These are phyloP conservation scores for Ophiostoma australiae DNA, from an alignment of 2,329 filamentous ascomycete genomes.

Conservation along the genomic window DNA sequence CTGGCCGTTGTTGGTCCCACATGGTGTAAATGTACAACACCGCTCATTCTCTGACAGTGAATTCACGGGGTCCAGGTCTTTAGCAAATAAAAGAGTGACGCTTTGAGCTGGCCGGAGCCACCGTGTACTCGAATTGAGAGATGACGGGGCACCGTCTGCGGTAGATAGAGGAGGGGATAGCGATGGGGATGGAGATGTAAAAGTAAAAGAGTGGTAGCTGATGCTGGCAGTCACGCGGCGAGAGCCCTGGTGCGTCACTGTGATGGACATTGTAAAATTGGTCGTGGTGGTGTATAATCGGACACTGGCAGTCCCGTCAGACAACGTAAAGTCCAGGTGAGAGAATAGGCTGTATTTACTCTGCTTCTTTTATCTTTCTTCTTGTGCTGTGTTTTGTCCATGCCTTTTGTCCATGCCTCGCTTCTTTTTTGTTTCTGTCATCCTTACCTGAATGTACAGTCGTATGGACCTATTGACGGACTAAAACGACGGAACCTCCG, in stretches of 20 bases:
- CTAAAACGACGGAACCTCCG: slow-evolving; percentile 5
- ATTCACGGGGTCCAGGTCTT: not conserved
- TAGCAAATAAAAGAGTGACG: not conserved
- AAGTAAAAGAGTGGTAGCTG: slow-evolving; percentile 25
- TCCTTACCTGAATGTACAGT: not conserved
- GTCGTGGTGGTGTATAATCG: not conserved
- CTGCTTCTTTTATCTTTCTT: not conserved
- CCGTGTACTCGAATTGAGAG: not conserved
- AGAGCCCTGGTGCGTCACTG: slow-evolving; percentile 4
- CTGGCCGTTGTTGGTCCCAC: not conserved
- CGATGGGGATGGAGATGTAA: too few species aligned
- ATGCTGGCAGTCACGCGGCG: slow-evolving; percentile 19
- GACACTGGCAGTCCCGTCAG: not conserved
- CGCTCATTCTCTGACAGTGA: not conserved
- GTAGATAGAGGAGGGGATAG: too few species aligned
- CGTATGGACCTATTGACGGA: not conserved
- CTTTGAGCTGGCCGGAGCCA: not conserved
- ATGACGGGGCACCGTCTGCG: not conserved
- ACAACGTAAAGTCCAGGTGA: too few species aligned
- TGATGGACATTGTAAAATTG: not conserved
- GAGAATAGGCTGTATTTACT: not conserved
- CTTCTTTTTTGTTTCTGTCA: not conserved
- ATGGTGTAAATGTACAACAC: not conserved
- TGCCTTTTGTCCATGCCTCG: not conserved
- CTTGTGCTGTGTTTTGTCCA: too few species aligned